Evolutionary conservation across 2,329 filamentous ascomycete genomes (phyloP).

Genomic region (Lachnellula hyalina): DNA sequence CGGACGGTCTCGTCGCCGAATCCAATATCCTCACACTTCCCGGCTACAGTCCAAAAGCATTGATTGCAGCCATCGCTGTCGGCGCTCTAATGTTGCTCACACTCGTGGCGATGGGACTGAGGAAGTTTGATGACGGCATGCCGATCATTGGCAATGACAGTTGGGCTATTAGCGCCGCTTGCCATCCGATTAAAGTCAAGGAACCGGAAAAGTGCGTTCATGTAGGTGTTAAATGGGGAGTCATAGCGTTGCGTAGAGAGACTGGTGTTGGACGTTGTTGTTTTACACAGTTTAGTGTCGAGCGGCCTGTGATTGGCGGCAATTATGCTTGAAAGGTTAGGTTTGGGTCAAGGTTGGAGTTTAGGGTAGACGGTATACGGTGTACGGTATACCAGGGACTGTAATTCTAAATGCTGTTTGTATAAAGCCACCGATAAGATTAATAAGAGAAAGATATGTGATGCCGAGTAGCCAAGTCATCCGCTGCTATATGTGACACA

Average conservation of each 20-base stretch:
- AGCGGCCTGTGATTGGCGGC: background rate
- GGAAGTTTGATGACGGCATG: background rate
- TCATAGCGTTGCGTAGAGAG: no score
- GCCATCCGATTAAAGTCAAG: background rate
- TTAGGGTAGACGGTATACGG: no score
- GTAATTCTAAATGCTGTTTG: no score
- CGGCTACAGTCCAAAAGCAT: conserved; percentile 16
- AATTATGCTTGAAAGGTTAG: background rate
- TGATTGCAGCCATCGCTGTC: conserved; percentile 4
- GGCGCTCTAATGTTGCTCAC: background rate
- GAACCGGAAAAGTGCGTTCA: background rate
- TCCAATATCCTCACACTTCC: background rate
- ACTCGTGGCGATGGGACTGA: background rate
- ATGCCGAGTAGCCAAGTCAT: no score
- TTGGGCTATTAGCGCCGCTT: conserved; percentile 6
- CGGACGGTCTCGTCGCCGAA: background rate
- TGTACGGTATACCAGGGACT: no score
- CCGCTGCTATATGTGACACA: no score
- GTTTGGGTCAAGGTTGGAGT: no score
- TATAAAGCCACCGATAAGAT: no score
- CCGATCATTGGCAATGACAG: conserved; percentile 4
- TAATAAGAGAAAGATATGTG: no score
- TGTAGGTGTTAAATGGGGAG: background rate
- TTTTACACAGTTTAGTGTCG: background rate
- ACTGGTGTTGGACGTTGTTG: background rate